Base-by-base conservation (phyloP, 257 asterid genomes). In the Misopates orontium region DNA sequence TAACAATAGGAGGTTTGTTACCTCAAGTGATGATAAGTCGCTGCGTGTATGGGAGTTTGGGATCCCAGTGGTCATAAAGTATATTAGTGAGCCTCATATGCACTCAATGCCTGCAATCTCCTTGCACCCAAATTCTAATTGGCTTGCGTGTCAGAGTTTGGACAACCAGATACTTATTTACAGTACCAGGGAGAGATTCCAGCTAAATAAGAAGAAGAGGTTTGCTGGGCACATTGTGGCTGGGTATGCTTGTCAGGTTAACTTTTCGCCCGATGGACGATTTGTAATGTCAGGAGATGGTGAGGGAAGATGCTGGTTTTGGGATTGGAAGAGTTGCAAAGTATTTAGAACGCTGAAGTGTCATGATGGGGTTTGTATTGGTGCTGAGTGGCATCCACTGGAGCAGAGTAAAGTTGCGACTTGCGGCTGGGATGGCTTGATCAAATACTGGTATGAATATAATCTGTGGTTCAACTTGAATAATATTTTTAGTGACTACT, bases 281-380 rank as follows among this genome's bases (percentile, higher is more conserved):
- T 94, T 94, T 73, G 99, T 94, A 60, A 66, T 90, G 88, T 94
- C 99, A 1, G 96, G 99, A 69, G 99, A 94, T 69, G 97, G 99
- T 39, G 99, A 94, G 73, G 99, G 99, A 7, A 80, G 87, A 74
- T 90, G 97, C 82, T 94, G 96, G 97, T 94, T 94, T 73, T 94
- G 99, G 98, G 99, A 94, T 80, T 90, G 99, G 99, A 94, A 94
- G 86, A 88, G 91, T 62, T 94, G 99, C 81, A 94, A 86, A 78
- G 98, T 90, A 17, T 94, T 94, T 74, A 82, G 93, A 78, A 94
- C 96, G 25, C 88, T 94, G 71, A 94, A 79, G 81, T 94, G 98
- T 73, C 99, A 94, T 56, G 89, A 90, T 0, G 99, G 99, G 21
- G 99, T 94, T 56, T 94, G 99, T 77, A 90, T 88, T 64, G 99